phyloP scores from a whole-genome alignment of 2,329 filamentous ascomycete species.

The Achaetomium macrosporum region DNA sequence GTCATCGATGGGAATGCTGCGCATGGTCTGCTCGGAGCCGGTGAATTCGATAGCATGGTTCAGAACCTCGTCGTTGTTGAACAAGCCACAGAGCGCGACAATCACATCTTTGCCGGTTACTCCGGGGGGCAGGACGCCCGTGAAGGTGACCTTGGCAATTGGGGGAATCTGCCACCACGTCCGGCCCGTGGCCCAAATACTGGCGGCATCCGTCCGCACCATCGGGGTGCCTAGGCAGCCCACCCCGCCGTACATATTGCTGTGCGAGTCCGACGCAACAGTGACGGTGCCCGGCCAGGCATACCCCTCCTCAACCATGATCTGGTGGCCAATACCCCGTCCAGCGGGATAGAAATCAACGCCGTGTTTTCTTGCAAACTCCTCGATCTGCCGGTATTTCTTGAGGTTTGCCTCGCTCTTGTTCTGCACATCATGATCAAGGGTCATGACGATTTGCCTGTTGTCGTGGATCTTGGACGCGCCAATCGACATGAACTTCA shows the following conservation, averaged over 20 bases:
- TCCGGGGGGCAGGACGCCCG: constrained; percentile 66
- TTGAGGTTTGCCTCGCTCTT: constrained; percentile 69
- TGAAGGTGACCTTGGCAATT: constrained; percentile 72
- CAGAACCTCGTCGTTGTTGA: constrained; percentile 80
- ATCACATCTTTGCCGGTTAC: constrained; percentile 90
- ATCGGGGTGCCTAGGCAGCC: constrained; percentile 72
- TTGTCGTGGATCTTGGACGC: constrained; percentile 66
- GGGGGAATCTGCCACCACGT: constrained; percentile 90
- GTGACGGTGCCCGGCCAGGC: constrained; percentile 76
- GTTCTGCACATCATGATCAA: constrained; percentile 89
- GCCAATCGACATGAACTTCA: constrained; percentile 78
- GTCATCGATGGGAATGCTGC: constrained; percentile 53
- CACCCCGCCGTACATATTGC: constrained; percentile 78
- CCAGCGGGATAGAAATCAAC: constrained; percentile 52
- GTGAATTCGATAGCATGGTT: constrained; percentile 90
- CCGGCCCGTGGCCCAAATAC: constrained; percentile 73
- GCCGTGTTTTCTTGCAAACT: constrained; percentile 73
- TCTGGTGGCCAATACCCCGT: constrained; percentile 81
- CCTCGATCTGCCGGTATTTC: constrained; percentile 77
- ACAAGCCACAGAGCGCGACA: constrained; percentile 76
- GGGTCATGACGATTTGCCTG: constrained; percentile 71
- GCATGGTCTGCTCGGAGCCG: constrained; percentile 71
- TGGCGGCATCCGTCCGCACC: constrained; percentile 81
- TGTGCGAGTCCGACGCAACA: constrained; percentile 74
- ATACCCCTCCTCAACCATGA: constrained; percentile 83